Percentiles rank a stretch among this genome's conserved stretches.
Conservation (phyloP, 768 basidiomycete genomes). For the Hebeloma cylindrosporum region DNA sequence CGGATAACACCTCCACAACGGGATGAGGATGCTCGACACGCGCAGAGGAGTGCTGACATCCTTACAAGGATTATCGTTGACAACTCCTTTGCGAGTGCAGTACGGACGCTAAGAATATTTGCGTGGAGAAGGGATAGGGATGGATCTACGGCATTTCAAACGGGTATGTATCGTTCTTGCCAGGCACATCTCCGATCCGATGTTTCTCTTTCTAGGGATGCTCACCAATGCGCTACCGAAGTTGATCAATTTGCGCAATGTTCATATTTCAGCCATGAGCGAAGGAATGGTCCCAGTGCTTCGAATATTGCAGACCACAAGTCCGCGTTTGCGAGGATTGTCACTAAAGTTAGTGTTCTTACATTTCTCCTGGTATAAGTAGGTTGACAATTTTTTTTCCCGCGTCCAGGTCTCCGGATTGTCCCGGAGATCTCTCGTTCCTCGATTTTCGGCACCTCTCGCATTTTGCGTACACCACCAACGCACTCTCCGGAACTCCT, state of each 20-base stretch:
- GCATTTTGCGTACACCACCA: conserved; percentile 57
- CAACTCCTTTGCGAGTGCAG: conserved; percentile 53
- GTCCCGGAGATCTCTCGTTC: conserved; percentile 43
- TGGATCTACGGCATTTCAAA: conserved; percentile 61
- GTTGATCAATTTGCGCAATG: conserved; percentile 55
- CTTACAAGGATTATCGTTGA: conserved; percentile 66
- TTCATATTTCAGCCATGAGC: conserved; percentile 58
- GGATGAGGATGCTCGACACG: conserved; percentile 50
- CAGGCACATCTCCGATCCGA: not conserved
- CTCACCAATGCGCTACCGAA: conserved; percentile 68
- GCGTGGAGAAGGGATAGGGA: conserved; percentile 48
- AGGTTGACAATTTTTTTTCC: not conserved
- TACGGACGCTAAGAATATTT: conserved; percentile 59
- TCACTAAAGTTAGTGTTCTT: conserved; percentile 48
- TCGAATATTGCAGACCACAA: conserved; percentile 48
- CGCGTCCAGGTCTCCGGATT: conserved; percentile 40
- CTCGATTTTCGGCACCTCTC: conserved; percentile 55
- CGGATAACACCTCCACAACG: conserved; percentile 17
- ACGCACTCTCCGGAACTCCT: conserved; percentile 28
- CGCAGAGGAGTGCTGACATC: conserved; percentile 69
- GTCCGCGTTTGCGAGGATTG: conserved; percentile 54
- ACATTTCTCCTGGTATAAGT: not conserved
- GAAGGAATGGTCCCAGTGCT: conserved; percentile 55
- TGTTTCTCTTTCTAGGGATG: conserved; percentile 46
- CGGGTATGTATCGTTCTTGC: conserved; percentile 37